phyloP scores from a whole-genome alignment of 2,329 filamentous ascomycete genomes.

The Curvularia sp. region DNA sequence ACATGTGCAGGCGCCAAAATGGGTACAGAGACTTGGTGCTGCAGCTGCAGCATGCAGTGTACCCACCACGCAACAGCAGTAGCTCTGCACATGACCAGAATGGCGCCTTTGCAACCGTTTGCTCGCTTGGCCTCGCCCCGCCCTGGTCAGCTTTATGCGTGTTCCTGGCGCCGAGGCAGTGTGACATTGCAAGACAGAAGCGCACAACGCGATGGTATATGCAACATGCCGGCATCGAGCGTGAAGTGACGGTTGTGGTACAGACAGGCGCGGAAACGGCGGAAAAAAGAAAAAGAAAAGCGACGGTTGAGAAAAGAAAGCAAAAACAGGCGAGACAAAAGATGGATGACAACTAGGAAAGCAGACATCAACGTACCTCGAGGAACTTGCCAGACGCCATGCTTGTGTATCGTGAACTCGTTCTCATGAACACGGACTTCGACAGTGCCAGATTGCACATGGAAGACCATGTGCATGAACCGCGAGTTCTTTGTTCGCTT shows the following conservation, averaged over 20 bases:
- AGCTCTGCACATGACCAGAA: conserved; percentile 24
- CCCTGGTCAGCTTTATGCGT: neutral
- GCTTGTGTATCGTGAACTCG: conserved; percentile 81
- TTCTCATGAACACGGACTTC: conserved; percentile 78
- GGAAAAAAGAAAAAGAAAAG: neutral
- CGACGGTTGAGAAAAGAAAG: neutral
- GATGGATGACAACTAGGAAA: neutral
- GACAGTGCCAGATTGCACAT: conserved; percentile 83
- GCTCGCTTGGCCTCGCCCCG: conserved; percentile 30
- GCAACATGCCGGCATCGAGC: conserved; percentile 31
- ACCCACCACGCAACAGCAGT: conserved; percentile 27
- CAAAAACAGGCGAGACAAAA: neutral
- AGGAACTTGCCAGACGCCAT: conserved; percentile 93
- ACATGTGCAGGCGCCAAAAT: too few relatives aligned
- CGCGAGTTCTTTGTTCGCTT: conserved; percentile 92
- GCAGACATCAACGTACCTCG: conserved; percentile 70
- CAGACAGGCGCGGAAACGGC: conserved; percentile 17
- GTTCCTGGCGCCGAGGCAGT: conserved; percentile 17
- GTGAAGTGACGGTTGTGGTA: conserved; percentile 45
- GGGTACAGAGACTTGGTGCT: too few relatives aligned
- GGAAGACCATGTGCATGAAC: conserved; percentile 97
- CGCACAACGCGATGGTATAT: conserved; percentile 12
- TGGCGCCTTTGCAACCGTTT: conserved; percentile 8
- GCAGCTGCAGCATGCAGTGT: conserved; percentile 33
- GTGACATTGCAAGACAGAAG: conserved; percentile 25